phyloP scores from a whole-genome alignment of 179 eudicot genomes.

The Carnegiea gigantea region DNA sequence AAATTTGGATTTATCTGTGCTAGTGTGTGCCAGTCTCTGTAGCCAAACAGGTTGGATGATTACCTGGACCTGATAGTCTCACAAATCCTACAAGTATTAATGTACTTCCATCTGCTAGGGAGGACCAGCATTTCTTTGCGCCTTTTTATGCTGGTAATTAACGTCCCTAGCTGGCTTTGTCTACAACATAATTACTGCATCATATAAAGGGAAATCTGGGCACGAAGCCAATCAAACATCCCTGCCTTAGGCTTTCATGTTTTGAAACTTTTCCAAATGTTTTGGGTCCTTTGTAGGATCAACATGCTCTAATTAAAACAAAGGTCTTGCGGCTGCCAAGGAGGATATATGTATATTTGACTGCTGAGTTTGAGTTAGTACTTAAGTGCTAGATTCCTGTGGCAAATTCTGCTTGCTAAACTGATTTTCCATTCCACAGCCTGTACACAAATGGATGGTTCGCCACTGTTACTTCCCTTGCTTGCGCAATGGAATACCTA shows the following conservation, averaged over 20 bases:
- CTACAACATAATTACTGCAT: neutral
- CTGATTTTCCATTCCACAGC: conserved; percentile 42
- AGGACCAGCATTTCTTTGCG: neutral
- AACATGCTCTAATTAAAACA: no score
- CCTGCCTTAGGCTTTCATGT: neutral
- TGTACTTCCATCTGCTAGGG: neutral
- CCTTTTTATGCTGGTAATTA: neutral
- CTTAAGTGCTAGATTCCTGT: neutral
- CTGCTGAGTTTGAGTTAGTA: neutral
- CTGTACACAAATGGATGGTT: conserved; percentile 99
- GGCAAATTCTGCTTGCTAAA: neutral
- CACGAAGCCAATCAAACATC: neutral
- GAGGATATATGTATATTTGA: neutral
- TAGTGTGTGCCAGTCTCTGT: neutral
- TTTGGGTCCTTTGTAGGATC: no score
- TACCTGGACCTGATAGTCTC: neutral
- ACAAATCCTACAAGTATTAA: neutral
- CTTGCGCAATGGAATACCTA: conserved; percentile 82
- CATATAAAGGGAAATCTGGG: neutral
- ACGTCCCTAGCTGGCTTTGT: neutral
- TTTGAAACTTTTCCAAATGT: neutral
- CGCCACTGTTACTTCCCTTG: conserved; percentile 95
- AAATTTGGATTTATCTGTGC: neutral
- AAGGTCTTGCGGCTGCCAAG: neutral
- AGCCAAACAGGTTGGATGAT: neutral